phyloP scores from a whole-genome alignment of 2,329 filamentous ascomycete genomes.

The Cordyceps cicadae region DNA sequence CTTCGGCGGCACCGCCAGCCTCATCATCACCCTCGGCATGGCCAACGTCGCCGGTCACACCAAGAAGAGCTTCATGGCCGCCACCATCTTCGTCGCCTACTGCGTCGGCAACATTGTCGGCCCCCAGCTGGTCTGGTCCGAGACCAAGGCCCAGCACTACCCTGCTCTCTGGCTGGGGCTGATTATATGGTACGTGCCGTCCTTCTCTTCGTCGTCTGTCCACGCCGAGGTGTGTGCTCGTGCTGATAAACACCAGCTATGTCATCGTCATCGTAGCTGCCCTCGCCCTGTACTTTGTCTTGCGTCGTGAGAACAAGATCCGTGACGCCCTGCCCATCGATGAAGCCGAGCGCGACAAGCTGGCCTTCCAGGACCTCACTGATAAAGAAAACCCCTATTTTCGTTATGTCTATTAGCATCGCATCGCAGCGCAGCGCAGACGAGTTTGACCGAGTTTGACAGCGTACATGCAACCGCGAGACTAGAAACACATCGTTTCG shows the following conservation, averaged over 20 bases:
- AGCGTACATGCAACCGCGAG: not conserved
- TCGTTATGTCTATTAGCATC: constrained; percentile 38
- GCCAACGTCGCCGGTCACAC: constrained; percentile 68
- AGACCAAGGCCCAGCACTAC: constrained; percentile 59
- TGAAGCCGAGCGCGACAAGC: constrained; percentile 51
- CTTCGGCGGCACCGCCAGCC: constrained; percentile 61
- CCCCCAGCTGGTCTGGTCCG: constrained; percentile 60
- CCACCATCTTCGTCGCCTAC: constrained; percentile 66
- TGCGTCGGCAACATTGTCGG: constrained; percentile 71
- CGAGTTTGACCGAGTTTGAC: too few species aligned
- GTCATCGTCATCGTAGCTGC: constrained; percentile 57
- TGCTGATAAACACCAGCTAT: constrained; percentile 39
- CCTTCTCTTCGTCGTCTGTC: too few species aligned
- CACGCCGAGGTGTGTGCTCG: not conserved
- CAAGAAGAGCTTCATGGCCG: constrained; percentile 70
- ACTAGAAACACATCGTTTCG: not conserved
- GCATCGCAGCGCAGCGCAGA: too few species aligned
- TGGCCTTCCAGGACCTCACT: constrained; percentile 61
- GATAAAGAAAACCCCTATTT: constrained; percentile 63
- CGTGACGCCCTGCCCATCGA: constrained; percentile 39
- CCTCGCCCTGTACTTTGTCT: constrained; percentile 46
- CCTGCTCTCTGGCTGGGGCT: constrained; percentile 63
- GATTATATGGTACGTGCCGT: constrained; percentile 43
- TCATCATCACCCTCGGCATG: constrained; percentile 44
- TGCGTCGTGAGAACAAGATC: constrained; percentile 49